These are phyloP conservation scores for Pterocarpus santalinus DNA, from an alignment of 306 rosid genomes.

Conservation along the genomic window DNA sequence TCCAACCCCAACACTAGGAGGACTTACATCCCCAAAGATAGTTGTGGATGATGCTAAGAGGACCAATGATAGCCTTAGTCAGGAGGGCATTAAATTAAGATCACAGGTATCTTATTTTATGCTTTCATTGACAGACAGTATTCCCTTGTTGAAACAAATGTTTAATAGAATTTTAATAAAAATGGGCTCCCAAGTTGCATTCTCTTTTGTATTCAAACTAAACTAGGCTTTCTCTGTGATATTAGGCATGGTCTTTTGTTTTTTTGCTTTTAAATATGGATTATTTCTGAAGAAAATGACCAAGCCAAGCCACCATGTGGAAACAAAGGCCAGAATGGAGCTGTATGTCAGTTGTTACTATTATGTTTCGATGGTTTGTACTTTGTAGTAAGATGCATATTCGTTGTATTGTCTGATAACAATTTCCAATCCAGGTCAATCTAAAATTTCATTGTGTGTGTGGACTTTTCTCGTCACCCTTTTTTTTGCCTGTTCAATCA, in stretches of 20 bases:
- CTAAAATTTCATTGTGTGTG: slow-evolving; percentile 5
- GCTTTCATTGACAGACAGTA: background rate
- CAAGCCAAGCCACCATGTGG: slow-evolving; percentile 15
- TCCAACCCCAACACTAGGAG: slow-evolving; percentile 98
- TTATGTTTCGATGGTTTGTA: background rate
- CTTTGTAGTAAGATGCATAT: slow-evolving; percentile 29
- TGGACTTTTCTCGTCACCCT: background rate
- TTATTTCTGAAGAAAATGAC: slow-evolving; percentile 30
- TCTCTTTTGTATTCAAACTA: too few relatives aligned
- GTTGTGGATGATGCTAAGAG: slow-evolving; percentile 88
- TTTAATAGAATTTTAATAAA: slow-evolving; percentile 20
- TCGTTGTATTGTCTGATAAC: slow-evolving; percentile 25
- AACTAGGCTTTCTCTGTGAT: too few relatives aligned
- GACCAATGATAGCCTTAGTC: slow-evolving; percentile 89
- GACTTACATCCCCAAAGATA: slow-evolving; percentile 94
- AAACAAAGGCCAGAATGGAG: slow-evolving; percentile 17
- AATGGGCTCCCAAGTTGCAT: background rate
- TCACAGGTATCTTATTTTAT: slow-evolving; percentile 70
- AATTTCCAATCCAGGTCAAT: slow-evolving; percentile 11
- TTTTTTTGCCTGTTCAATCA: slow-evolving; percentile 11
- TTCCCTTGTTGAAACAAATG: background rate
- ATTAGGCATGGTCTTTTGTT: too few relatives aligned
- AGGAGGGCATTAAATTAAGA: slow-evolving; percentile 92
- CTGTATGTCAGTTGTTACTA: background rate
- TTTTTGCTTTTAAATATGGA: background rate